Percentiles rank a stretch among this genome's conserved stretches.
These are phyloP conservation scores for Populus tomentosa DNA, from an alignment of 441 rosid genomes.

Conservation along the genomic window DNA sequence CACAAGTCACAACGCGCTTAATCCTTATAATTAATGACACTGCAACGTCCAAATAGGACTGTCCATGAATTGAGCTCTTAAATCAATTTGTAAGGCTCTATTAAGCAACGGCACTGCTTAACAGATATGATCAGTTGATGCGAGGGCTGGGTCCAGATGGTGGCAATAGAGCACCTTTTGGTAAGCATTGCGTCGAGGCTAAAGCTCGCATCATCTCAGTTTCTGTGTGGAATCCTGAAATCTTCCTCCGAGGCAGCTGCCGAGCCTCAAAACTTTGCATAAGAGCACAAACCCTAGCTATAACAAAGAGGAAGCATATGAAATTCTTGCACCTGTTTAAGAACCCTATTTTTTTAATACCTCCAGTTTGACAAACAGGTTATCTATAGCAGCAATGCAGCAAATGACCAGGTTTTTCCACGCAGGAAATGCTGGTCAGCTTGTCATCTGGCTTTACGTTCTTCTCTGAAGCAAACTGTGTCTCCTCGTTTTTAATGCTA, in stretches of 20 bases:
- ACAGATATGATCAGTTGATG: constrained; percentile 22
- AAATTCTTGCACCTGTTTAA: constrained; percentile 5
- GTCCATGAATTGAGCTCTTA: no score
- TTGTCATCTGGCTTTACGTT: constrained; percentile 18
- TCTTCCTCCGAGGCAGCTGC: constrained; percentile 11
- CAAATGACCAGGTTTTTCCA: background rate
- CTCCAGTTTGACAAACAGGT: background rate
- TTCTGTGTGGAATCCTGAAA: constrained; percentile 2
- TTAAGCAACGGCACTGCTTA: no score
- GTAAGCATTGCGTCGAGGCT: constrained; percentile 29
- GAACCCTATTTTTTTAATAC: background rate
- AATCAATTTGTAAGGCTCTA: no score
- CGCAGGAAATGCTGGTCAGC: constrained; percentile 28
- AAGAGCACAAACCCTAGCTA: constrained; percentile 9
- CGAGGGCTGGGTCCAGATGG: constrained; percentile 52
- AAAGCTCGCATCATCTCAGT: background rate
- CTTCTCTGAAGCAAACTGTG: no score
- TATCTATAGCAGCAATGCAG: background rate
- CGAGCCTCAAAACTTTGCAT: constrained; percentile 21
- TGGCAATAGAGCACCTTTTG: no score
- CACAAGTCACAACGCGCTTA: no score
- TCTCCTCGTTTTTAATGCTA: no score
- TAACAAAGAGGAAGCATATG: constrained; percentile 13
- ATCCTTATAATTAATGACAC: no score
- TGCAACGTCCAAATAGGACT: no score